A percentile compares a stretch with the other conserved stretches of the same genome.
Conservation (phyloP, 108 stramenopile genomes). For the Conticribra guillardii region DNA sequence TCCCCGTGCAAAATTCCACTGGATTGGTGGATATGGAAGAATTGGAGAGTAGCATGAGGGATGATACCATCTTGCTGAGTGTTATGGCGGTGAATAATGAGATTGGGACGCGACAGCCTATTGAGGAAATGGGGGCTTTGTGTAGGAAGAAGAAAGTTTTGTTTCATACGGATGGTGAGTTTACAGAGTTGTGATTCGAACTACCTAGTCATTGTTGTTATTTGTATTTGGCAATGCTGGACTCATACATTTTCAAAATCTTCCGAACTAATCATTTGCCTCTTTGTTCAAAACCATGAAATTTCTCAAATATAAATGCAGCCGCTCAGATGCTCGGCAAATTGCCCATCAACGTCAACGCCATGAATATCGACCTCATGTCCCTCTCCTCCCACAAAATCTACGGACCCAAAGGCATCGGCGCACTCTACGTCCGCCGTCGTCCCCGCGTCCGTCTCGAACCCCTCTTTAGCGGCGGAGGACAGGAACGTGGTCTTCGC, state of each 20-base stretch:
- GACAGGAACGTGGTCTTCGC: conserved; percentile 97
- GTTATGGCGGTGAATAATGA: conserved; percentile 99
- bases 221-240: too few species aligned
- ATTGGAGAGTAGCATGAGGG: conserved; percentile 87
- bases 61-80: conserved; percentile 92
- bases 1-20: conserved; percentile 86
- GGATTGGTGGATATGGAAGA: conserved; percentile 93
- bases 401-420: conserved; percentile 99
- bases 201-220: too few species aligned
- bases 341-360: conserved; percentile 96
- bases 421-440: conserved; percentile 95
- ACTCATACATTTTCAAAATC: too few species aligned
- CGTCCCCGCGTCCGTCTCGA: conserved; percentile 97
- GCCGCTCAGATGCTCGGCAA: conserved; percentile 99
- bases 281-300: too few species aligned
- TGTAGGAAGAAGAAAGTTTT: conserved; percentile 93
- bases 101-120: conserved; percentile 97
- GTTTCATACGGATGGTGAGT: conserved; percentile 93
- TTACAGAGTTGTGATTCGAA: neutral
- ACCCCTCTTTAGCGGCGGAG: conserved; percentile 96
- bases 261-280: too few species aligned
- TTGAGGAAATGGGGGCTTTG: conserved; percentile 94
- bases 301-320: too few species aligned
- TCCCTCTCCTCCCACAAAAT: conserved; percentile 97
- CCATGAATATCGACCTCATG: conserved; percentile 94